phyloP scores from a whole-genome alignment of 2,329 filamentous ascomycete genomes.

The Colletotrichum cordylinicola region DNA sequence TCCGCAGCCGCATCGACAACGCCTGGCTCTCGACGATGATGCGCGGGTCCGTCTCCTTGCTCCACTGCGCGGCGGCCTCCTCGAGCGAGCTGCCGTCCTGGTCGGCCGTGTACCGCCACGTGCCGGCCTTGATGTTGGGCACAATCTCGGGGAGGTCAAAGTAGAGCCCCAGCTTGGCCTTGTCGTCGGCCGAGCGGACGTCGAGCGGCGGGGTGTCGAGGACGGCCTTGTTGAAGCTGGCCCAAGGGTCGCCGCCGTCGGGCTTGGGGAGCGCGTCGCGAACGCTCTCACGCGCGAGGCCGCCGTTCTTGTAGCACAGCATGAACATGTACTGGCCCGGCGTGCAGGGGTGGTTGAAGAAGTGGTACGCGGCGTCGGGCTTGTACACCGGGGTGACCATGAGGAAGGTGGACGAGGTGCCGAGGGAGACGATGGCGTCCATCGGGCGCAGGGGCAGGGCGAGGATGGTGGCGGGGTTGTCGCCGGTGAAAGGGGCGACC shows the following conservation, averaged over 20 bases:
- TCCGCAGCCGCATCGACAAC: conserved; percentile 87
- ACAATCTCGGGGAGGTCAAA: conserved; percentile 96
- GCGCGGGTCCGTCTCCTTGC: conserved; percentile 76
- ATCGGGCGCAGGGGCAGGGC: conserved; percentile 85
- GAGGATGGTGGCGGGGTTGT: conserved; percentile 95
- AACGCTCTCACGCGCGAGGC: conserved; percentile 87
- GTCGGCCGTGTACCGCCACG: conserved; percentile 78
- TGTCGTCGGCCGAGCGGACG: conserved; percentile 55
- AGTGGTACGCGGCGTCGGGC: conserved; percentile 90
- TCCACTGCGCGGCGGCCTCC: conserved; percentile 45
- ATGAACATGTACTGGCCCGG: conserved; percentile 98
- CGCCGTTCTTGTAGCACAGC: conserved; percentile 99
- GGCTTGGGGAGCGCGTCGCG: conserved; percentile 76
- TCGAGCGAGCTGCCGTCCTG: conserved; percentile 54
- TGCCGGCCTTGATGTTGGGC: conserved; percentile 84
- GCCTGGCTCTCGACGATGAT: conserved; percentile 95
- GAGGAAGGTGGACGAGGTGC: conserved; percentile 95
- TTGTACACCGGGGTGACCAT: conserved; percentile 95
- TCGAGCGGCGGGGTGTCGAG: conserved; percentile 73
- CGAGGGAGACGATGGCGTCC: conserved; percentile 93
- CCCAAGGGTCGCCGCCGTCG: conserved; percentile 68
- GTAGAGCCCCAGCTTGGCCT: conserved; percentile 89
- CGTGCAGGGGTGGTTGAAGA: conserved; percentile 97
- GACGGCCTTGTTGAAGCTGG: conserved; percentile 78
- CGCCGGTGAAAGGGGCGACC: conserved; percentile 88